Evolutionary conservation across 192 early-diverging fungal genomes (phyloP).

Genomic region (Oehlia diaphana): DNA sequence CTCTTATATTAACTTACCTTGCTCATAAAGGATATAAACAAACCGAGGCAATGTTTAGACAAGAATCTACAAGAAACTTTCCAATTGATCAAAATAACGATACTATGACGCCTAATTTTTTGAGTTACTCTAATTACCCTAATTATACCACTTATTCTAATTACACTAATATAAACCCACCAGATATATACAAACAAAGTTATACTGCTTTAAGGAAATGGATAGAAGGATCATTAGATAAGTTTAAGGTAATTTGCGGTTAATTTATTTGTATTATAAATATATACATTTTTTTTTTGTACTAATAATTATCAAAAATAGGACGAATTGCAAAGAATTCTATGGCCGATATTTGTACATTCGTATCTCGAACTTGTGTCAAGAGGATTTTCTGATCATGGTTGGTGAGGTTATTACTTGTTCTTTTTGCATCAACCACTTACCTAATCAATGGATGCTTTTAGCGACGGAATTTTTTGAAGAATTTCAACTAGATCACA

Average conservation of each 20-base stretch:
- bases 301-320: conserved; percentile 34
- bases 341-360: conserved; percentile 93
- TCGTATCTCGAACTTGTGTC: conserved; percentile 83
- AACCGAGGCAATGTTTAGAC: conserved; percentile 62
- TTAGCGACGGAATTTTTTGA: conserved; percentile 77
- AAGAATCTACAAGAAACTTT: conserved; percentile 55
- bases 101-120: conserved; percentile 62
- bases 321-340: conserved; percentile 79
- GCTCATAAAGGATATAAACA: conserved; percentile 68
- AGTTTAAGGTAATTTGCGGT: conserved; percentile 67
- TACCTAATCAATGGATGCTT: background rate
- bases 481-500: conserved; percentile 76
- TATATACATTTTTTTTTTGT: background rate
- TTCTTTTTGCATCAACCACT: background rate
- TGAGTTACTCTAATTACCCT: conserved; percentile 67
- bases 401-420: conserved; percentile 29
- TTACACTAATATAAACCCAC: conserved; percentile 59
- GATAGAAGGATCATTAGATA: conserved; percentile 93
- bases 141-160: conserved; percentile 50
- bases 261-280: background rate
- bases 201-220: conserved; percentile 80
- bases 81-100: conserved; percentile 45
- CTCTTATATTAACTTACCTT: conserved; percentile 43
- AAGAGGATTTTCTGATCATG: conserved; percentile 54
- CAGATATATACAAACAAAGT: conserved; percentile 77